A percentile compares a stretch with the other conserved stretches of the same genome.
Evolutionary conservation across 192 early-diverging fungal species (phyloP).

Genomic region (Oehlia diaphana): DNA sequence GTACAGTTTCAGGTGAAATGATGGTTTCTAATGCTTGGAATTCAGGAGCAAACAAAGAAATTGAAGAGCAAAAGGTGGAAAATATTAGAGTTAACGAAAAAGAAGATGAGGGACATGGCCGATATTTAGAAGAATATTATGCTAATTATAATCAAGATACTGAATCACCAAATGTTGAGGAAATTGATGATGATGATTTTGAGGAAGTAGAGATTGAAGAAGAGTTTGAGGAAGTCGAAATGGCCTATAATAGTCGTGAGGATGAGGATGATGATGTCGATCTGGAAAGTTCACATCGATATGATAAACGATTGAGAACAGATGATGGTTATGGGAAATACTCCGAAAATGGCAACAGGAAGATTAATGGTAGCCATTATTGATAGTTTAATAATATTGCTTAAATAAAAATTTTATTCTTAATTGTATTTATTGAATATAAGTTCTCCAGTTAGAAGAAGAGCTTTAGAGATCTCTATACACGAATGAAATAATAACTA

Average conservation of each 20-base stretch:
- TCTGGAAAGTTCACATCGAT: not conserved
- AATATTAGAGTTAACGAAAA: conserved; percentile 43
- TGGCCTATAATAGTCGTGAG: not conserved
- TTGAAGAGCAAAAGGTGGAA: conserved; percentile 40
- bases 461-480: not conserved
- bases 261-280: conserved; percentile 29
- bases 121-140: conserved; percentile 25
- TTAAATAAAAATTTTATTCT: not conserved
- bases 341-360: not conserved
- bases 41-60: conserved; percentile 39
- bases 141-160: conserved; percentile 28
- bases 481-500: not conserved
- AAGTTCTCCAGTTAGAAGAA: not conserved
- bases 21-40: conserved; percentile 37
- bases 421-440: not conserved
- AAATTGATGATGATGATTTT: conserved; percentile 31
- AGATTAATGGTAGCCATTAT: not conserved
- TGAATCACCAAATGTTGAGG: conserved; percentile 32
- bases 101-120: conserved; percentile 43
- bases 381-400: not conserved
- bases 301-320: conserved; percentile 6
- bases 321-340: not conserved
- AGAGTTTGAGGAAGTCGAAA: conserved; percentile 1
- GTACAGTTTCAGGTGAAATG: conserved; percentile 64
- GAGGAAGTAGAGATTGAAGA: not conserved